phyloP scores from a whole-genome alignment of 2,329 filamentous ascomycete genomes.

The Lizonia empirigonia region DNA sequence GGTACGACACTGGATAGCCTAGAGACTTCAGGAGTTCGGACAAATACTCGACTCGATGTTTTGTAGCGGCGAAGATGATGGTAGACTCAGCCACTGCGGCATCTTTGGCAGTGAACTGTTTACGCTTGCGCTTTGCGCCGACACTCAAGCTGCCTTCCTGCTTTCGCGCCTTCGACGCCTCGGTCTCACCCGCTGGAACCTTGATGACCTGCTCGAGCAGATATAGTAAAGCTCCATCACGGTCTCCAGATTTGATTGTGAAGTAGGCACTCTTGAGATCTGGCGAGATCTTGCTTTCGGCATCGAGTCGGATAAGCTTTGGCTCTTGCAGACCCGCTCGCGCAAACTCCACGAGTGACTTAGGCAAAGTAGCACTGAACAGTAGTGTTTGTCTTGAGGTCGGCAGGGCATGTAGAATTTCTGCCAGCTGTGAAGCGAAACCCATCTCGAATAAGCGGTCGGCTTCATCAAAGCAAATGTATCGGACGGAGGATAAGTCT shows the following conservation, averaged over 20 bases:
- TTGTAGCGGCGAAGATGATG: constrained; percentile 92
- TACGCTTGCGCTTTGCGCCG: constrained; percentile 75
- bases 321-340: constrained; percentile 92
- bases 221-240: constrained; percentile 89
- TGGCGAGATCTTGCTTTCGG: constrained; percentile 93
- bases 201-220: constrained; percentile 91
- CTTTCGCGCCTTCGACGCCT: constrained; percentile 56
- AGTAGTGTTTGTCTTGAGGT: constrained; percentile 84
- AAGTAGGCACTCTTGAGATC: constrained; percentile 97
- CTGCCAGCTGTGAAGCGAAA: constrained; percentile 88
- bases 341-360: constrained; percentile 94
- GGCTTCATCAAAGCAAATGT: constrained; percentile 97
- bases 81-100: constrained; percentile 89
- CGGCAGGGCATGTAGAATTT: constrained; percentile 89
- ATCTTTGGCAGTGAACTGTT: constrained; percentile 61
- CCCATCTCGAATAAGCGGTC: constrained; percentile 99
- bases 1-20: constrained; percentile 87
- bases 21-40: constrained; percentile 76
- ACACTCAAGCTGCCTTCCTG: constrained; percentile 52
- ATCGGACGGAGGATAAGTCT: constrained; percentile 87
- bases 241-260: constrained; percentile 87
- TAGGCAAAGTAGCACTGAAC: constrained; percentile 93
- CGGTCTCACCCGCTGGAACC: constrained; percentile 73
- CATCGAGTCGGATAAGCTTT: constrained; percentile 85
- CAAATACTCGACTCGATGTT: constrained; percentile 96